Base-by-base conservation (phyloP, 768 basidiomycete species). In the Boletus subparvulus region DNA sequence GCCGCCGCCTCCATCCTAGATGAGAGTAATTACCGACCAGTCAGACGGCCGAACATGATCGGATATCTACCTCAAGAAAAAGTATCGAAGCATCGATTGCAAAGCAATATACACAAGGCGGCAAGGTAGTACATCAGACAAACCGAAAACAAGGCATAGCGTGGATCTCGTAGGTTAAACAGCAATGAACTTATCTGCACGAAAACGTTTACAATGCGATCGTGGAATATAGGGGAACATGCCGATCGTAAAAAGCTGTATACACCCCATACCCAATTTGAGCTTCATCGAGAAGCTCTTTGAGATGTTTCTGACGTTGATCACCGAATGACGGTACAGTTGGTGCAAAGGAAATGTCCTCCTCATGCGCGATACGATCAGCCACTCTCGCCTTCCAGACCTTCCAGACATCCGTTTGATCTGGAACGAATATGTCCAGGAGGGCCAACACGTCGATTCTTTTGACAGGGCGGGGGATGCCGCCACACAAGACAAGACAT, bases 241-340 rank as follows among this genome's bases (percentile, higher is more conserved):
- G 30, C 19, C 13, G 2, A 9, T 41, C 37, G 14, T 48, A 54
- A 30, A 40, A 54, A 47, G 12, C 1, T n/a, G 0, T 39, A 43
- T 41, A 57, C 12, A 1, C n/a, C 2, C 17, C 19, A 9, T 57
- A 47, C 13, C 43, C 56, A 5, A 19, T 8, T 13, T 58, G 52
- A 8, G 56, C 56, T 26, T 58, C 26, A 37, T 58, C 52, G 26
- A 58, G 57, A 35, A 54, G 35, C 5, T 21, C 21, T 35, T 39
- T 51, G 36, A 54, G 42, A 14, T 21, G 13, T 45, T 37, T 33
- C 26, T 60, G 55, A 32, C 32, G 51, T 16, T 39, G 14, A 10
- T 54, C 46, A 21, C 46, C 28, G 3, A 54, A 54, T 13, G 46
- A 41, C 12, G 53, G 52, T 21, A 53, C n/a, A 14, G 39, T 54